Percentiles rank a stretch among this genome's conserved stretches.
Conservation (phyloP, 129 eudicot genomes). For the Flaveria brownii region DNA sequence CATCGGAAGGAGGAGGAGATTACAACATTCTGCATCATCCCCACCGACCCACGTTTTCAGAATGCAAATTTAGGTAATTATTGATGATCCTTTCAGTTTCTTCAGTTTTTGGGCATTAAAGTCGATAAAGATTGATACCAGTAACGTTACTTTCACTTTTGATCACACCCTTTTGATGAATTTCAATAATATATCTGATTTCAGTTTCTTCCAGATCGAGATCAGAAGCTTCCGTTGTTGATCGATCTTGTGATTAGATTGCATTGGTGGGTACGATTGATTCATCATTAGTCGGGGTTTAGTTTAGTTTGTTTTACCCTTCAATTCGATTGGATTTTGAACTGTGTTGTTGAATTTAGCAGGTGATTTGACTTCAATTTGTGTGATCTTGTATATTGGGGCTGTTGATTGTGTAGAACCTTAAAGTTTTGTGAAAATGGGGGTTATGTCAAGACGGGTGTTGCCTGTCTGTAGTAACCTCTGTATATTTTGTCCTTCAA, state of each 20-base stretch:
- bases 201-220: slow-evolving; percentile 31
- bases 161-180: not conserved
- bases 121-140: slow-evolving; percentile 6
- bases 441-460: slow-evolving; percentile 80
- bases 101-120: slow-evolving; percentile 10
- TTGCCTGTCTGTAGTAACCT: slow-evolving; percentile 68
- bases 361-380: slow-evolving; percentile 11
- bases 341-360: not conserved
- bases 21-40: slow-evolving; percentile 36
- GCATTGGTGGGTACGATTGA: slow-evolving; percentile 34
- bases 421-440: slow-evolving; percentile 44
- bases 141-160: slow-evolving; percentile 22
- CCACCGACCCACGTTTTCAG: slow-evolving; percentile 15
- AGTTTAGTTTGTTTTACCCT: not conserved
- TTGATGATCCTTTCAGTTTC: not conserved
- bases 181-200: not conserved
- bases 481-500: slow-evolving; percentile 72
- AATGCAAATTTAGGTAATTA: slow-evolving; percentile 23
- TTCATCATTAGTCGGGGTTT: not conserved
- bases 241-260: slow-evolving; percentile 12
- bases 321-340: not conserved
- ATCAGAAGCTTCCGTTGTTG: slow-evolving; percentile 30
- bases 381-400: slow-evolving; percentile 20
- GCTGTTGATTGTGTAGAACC: slow-evolving; percentile 17
- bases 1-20: slow-evolving; percentile 38